phyloP scores from a whole-genome alignment of 345 rosid species.

The Geranium brycei region DNA sequence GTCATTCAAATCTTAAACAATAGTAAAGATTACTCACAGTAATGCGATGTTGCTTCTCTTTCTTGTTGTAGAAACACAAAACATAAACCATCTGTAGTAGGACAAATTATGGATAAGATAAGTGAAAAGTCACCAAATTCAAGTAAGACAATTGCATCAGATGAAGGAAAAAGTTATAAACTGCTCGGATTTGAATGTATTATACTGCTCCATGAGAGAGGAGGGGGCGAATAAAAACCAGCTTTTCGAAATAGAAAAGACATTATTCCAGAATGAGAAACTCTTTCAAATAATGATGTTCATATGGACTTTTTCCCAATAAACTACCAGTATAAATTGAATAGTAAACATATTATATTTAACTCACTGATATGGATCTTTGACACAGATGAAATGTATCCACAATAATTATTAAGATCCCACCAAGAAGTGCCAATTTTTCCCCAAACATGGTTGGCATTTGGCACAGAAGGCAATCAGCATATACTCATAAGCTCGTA shows the following conservation, averaged over 20 bases:
- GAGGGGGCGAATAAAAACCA: neutral
- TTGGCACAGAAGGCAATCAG: neutral
- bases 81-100: constrained; percentile 89
- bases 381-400: neutral
- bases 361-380: neutral
- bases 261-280: neutral
- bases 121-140: neutral
- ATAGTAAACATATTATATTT: too few relatives aligned
- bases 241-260: neutral
- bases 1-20: neutral
- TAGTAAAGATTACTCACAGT: constrained; percentile 43
- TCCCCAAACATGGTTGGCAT: neutral
- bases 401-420: neutral
- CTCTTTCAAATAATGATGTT: neutral
- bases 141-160: neutral
- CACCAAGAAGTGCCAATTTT: neutral
- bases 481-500: neutral
- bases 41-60: constrained; percentile 75
- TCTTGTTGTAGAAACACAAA: constrained; percentile 80
- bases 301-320: neutral
- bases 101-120: constrained; percentile 3
- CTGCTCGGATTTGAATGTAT: neutral
- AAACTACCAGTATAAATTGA: neutral
- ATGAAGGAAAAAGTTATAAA: neutral
- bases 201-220: neutral